phyloP scores from a whole-genome alignment of 1,284 basidiomycete species.

The Irpex rosettiformis region DNA sequence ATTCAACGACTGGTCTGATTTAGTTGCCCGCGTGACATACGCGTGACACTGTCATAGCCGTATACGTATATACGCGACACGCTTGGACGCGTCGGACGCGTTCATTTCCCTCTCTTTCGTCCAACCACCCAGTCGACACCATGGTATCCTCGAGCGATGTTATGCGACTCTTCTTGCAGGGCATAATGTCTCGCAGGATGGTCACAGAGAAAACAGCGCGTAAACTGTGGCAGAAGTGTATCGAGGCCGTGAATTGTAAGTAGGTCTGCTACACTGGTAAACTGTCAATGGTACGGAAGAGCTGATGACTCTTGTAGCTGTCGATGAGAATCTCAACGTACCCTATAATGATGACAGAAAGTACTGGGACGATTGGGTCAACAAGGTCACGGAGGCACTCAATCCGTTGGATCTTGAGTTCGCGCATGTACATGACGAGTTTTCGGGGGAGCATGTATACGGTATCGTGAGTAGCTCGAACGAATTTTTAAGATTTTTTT shows the following conservation, averaged over 20 bases:
- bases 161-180: slow-evolving; percentile 73
- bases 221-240: slow-evolving; percentile 62
- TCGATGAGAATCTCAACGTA: slow-evolving; percentile 47
- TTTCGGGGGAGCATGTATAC: slow-evolving; percentile 58
- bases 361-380: slow-evolving; percentile 59
- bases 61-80: slow-evolving; percentile 16
- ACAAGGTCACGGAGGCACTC: slow-evolving; percentile 55
- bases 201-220: slow-evolving; percentile 61
- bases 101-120: slow-evolving; percentile 1
- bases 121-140: slow-evolving; percentile 7
- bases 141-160: slow-evolving; percentile 58
- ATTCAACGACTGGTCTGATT: too few relatives aligned
- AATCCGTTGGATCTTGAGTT: slow-evolving; percentile 72
- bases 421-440: slow-evolving; percentile 58
- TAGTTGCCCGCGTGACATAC: background rate
- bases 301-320: slow-evolving; percentile 34
- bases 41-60: slow-evolving; percentile 7
- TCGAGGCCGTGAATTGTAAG: slow-evolving; percentile 58
- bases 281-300: background rate
- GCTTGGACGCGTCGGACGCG: slow-evolving; percentile 10
- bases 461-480: slow-evolving; percentile 48
- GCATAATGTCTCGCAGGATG: slow-evolving; percentile 64
- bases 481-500: slow-evolving; percentile 1
- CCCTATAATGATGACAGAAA: slow-evolving; percentile 37
- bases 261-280: background rate